These are phyloP conservation scores for Ulota crispa DNA, from an alignment of 225 moss, liverwort and hornwort genomes.

Conservation along the genomic window DNA sequence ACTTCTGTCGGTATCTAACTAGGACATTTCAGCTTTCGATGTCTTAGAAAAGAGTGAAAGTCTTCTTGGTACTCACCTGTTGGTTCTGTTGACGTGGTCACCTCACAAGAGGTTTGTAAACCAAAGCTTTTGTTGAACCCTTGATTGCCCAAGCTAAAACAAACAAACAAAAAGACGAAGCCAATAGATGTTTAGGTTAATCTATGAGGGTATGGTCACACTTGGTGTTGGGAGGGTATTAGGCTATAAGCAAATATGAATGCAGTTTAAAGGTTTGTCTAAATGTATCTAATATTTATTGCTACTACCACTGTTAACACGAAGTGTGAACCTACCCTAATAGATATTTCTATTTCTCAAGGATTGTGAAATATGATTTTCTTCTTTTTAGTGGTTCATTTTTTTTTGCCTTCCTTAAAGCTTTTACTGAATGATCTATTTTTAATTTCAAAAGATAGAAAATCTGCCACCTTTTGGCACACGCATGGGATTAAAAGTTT, in stretches of 20 bases:
- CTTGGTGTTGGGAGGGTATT: too few relatives aligned
- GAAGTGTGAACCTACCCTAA: background rate
- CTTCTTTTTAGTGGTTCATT: background rate
- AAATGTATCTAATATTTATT: too few relatives aligned
- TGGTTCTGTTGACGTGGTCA: background rate
- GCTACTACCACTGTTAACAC: too few relatives aligned
- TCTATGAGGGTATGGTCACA: too few relatives aligned
- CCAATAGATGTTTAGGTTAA: background rate
- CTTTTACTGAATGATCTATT: background rate
- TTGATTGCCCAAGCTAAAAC: background rate
- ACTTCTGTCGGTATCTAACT: background rate
- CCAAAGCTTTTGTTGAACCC: background rate
- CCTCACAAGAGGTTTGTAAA: background rate
- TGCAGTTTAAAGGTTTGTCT: too few relatives aligned
- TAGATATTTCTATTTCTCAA: background rate
- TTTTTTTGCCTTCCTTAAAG: background rate
- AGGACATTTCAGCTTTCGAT: background rate
- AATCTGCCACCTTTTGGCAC: background rate
- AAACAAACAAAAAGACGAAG: background rate
- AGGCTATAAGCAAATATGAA: too few relatives aligned
- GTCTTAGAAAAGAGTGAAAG: background rate
- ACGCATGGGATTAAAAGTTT: background rate
- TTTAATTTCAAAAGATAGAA: background rate
- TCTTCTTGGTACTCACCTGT: background rate
- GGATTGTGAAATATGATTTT: background rate